Evolutionary conservation across 2,329 filamentous ascomycete genomes (phyloP), one percentile per base, ranked within the genome.

Genomic region (Dactylellina sp.): DNA sequence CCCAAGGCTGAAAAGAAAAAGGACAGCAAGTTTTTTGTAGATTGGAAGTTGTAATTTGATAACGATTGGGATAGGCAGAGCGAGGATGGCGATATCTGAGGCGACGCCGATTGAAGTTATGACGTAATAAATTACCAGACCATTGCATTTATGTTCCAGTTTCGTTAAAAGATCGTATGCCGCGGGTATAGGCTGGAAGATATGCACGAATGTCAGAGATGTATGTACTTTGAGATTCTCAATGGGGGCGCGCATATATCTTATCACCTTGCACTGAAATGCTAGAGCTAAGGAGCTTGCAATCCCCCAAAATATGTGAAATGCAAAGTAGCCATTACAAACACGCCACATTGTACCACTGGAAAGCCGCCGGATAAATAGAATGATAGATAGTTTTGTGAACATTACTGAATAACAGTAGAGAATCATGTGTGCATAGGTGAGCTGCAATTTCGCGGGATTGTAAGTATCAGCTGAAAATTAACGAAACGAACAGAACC

Each of bases 361-460:
- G 12, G 65, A 55, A 6, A 71, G 49, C 4, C 57, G 47, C n/a
- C 65, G 56, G 25, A 71, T 56, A 28, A 62, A 71, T 3, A 71
- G 44, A 7, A 71, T 71, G 32, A 71, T 71, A 1, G 65, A 71
- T 11, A 71, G 49, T 49, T 71, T 71, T 39, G 65, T 71, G 24
- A 71, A 71, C 50, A 62, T 61, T 37, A 71, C 57, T 22, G 65
- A 40, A n/a, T 56, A 71, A 24, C 28, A 35, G 40, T 71, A 71
- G 14, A 71, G 35, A 22, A 71, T 68, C 63, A 68, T 68, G 16
- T 68, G 63, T 6, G 63, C 63, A 28, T 68, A 68, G 0, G 63
- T 68, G n/a, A 68, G 63, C 63, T 68, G 25, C 12, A n/a, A 9
- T 3, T 42, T 9, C 14, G 32, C 11, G 20, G 7, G 11, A 7